Conservation (phyloP, 768 basidiomycete species). For the Serendipita vermifera region DNA sequence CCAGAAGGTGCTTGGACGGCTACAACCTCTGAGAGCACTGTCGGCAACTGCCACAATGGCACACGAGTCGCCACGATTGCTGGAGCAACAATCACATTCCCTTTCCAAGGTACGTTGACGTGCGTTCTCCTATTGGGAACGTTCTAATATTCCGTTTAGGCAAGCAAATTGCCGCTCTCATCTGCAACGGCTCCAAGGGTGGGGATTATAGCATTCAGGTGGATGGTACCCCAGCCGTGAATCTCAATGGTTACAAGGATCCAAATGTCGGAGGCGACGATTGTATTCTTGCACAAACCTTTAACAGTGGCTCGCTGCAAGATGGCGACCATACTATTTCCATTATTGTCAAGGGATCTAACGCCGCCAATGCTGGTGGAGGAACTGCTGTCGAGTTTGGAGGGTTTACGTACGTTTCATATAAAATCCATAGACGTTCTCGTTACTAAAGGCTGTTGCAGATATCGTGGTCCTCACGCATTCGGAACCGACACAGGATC, state of each 20-base stretch:
- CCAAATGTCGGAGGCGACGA: background rate
- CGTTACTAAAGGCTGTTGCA: background rate
- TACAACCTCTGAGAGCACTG: background rate
- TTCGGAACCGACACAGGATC: background rate
- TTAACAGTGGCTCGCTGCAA: background rate
- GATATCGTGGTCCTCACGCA: constrained; percentile 4
- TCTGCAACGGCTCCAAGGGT: constrained; percentile 1
- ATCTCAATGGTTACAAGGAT: background rate
- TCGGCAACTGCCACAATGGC: constrained; percentile 5
- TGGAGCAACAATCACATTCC: background rate
- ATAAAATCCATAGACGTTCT: background rate
- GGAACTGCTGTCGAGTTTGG: background rate
- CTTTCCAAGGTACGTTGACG: background rate
- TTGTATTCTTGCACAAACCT: background rate
- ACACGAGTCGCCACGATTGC: background rate
- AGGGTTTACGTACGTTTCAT: background rate
- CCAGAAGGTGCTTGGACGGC: background rate
- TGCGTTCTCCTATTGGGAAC: no score
- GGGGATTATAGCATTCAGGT: background rate
- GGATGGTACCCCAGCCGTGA: background rate
- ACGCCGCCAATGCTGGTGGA: background rate
- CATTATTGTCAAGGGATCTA: background rate
- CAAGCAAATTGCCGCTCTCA: constrained; percentile 1
- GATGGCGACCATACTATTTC: background rate
- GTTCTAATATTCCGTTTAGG: no score